Evolutionary conservation across 495 filamentous ascomycete species (phyloP), one percentile per base, ranked within the genome.

Genomic region (Cladorrhinum samala): DNA sequence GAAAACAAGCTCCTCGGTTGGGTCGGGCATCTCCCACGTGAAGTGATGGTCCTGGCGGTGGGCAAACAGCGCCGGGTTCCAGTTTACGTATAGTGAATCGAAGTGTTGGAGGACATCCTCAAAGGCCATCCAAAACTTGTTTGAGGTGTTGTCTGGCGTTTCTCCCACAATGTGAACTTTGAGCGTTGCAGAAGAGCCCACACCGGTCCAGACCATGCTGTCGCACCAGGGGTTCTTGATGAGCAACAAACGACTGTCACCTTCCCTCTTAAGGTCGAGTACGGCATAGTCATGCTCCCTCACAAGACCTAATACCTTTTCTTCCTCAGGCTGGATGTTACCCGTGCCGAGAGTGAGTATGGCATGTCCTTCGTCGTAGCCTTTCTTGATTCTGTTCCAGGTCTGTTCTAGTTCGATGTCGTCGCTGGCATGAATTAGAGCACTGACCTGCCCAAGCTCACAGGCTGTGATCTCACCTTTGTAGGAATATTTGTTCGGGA

Each of bases 221-320:
- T 92, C 85, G 46, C 85, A 86, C 94, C 94, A 97, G 7, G 94
- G 94, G 63, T 99, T 97, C 63, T 99, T 97, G 56, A 99, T 76
- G 1, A 96, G 77, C 24, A 96, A 71, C 36, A 83, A 75, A 19
- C 83, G 77, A 51, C 80, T 80, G 49, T 46, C 41, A 23, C 38
- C 73, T 39, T 79, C 67, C 57, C 83, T 85, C 52, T 82, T 83
- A 74, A 97, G 72, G 54, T 94, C 83, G 19, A 96, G 65, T 19
- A 97, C 84, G 5, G 89, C 91, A 67, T 99, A 99, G 66, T 96
- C 93, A 66, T 99, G 93, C 67, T 95, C 85, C 17, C 84, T 84
- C 5, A 85, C 85, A 11, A 99, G 72, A 0, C 92, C 91, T n/a
- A 93, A 69, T 7, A 84, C 80, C 52, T 81, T 73, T 66, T 96